Evolutionary conservation across 345 rosid species (phyloP).

Genomic region (Lepidium aucheri): DNA sequence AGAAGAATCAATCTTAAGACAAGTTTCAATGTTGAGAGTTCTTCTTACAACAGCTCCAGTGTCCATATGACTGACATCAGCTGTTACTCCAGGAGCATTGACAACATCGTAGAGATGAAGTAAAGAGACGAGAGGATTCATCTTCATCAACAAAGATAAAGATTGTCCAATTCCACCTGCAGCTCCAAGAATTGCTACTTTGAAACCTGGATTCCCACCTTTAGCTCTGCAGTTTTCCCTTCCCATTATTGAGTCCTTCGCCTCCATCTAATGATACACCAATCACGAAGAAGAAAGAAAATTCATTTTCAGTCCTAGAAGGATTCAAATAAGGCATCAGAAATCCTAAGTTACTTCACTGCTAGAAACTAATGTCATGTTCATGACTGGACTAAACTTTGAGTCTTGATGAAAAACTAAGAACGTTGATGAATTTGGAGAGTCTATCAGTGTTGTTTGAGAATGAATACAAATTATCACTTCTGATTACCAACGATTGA

Average conservation of each 20-base stretch:
- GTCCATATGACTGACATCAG: conserved; percentile 86
- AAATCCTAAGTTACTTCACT: not conserved
- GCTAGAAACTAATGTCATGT: not conserved
- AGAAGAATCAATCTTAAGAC: not conserved
- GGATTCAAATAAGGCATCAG: not conserved
- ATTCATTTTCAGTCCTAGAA: not conserved
- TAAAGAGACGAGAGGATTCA: conserved; percentile 74
- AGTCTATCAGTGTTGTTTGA: not conserved
- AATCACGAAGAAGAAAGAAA: not conserved
- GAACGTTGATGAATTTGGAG: not conserved
- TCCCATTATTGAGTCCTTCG: conserved; percentile 28
- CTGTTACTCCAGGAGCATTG: conserved; percentile 78
- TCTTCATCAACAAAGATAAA: conserved; percentile 58
- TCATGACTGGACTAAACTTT: not conserved
- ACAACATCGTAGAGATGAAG: conserved; percentile 83
- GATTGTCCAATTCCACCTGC: conserved; percentile 82
- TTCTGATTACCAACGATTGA: not conserved
- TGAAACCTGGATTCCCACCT: conserved; percentile 72
- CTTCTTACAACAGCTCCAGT: conserved; percentile 80
- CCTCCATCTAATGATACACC: conserved; percentile 35
- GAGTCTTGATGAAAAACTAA: not conserved
- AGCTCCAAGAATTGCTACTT: conserved; percentile 74
- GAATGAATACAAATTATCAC: not conserved
- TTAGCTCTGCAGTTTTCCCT: conserved; percentile 53
- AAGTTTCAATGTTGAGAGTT: not conserved